Evolutionary conservation across 2,329 filamentous ascomycete genomes (phyloP).

Genomic region (Epichloe scottii): DNA sequence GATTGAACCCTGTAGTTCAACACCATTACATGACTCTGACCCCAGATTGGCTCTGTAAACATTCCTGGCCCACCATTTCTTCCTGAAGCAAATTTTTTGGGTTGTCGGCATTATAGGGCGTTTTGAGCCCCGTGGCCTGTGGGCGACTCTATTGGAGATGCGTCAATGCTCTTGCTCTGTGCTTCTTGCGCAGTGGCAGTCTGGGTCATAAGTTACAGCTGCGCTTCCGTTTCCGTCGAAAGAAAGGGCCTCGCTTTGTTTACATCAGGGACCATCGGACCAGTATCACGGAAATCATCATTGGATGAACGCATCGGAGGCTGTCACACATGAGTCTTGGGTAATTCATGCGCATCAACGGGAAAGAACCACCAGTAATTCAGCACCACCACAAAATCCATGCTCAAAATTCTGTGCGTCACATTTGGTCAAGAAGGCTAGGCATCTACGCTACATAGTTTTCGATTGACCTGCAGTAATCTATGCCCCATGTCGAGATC

Average conservation of each 20-base stretch:
- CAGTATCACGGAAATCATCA: not conserved
- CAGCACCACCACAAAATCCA: not conserved
- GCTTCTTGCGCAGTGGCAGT: not conserved
- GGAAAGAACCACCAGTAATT: not conserved
- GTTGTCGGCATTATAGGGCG: too few relatives aligned
- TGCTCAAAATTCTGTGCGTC: not conserved
- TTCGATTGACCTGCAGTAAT: conserved; percentile 10
- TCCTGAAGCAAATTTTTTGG: not conserved
- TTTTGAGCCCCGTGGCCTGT: too few relatives aligned
- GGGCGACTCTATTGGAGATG: too few relatives aligned
- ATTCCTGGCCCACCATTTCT: not conserved
- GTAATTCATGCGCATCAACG: not conserved
- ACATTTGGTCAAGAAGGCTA: conserved; percentile 1
- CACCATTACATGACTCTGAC: conserved; percentile 6
- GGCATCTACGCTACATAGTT: not conserved
- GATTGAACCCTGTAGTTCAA: conserved; percentile 3
- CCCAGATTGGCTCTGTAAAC: not conserved
- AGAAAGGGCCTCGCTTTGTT: not conserved
- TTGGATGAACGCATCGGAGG: not conserved
- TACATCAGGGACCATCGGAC: not conserved
- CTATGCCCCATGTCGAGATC: conserved; percentile 12
- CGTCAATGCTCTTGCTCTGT: too few relatives aligned
- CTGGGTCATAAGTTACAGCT: not conserved
- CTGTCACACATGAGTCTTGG: not conserved
- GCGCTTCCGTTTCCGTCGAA: not conserved